These are phyloP conservation scores for Purpureocillium takamizusanense DNA, from an alignment of 2,329 filamentous ascomycete genomes.

Conservation along the genomic window DNA sequence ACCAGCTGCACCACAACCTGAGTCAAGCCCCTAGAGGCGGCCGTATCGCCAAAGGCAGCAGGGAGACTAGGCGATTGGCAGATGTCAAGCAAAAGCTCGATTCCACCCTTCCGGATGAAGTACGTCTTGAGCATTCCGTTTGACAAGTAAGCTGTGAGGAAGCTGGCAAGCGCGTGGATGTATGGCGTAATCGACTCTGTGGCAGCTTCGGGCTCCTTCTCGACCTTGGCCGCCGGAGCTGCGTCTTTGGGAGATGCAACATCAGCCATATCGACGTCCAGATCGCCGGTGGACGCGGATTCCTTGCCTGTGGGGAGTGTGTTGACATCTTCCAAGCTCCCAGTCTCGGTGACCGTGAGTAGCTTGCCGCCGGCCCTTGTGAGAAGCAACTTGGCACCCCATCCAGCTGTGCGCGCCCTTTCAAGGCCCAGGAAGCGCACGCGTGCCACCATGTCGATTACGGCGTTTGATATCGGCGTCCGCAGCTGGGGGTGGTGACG, in stretches of 20 bases:
- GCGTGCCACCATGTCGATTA: slow-evolving; percentile 79
- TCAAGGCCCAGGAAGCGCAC: slow-evolving; percentile 65
- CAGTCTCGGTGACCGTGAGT: slow-evolving; percentile 42
- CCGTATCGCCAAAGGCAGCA: slow-evolving; percentile 47
- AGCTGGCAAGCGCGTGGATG: slow-evolving; percentile 66
- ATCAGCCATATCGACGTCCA: slow-evolving; percentile 61
- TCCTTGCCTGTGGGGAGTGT: slow-evolving; percentile 29
- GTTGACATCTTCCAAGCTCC: slow-evolving; percentile 16
- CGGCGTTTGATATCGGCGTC: slow-evolving; percentile 70
- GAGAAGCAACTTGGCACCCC: slow-evolving; percentile 72
- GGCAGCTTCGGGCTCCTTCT: slow-evolving; percentile 12
- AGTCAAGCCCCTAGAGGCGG: slow-evolving; percentile 60
- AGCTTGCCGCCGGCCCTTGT: slow-evolving; percentile 48
- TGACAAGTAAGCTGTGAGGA: slow-evolving; percentile 64
- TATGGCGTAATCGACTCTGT: slow-evolving; percentile 51
- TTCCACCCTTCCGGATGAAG: slow-evolving; percentile 71
- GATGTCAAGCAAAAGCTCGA: slow-evolving; percentile 77
- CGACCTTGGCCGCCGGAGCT: slow-evolving; percentile 7
- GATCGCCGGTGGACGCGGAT: slow-evolving; percentile 23
- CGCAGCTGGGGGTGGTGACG: slow-evolving; percentile 85
- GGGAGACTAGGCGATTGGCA: slow-evolving; percentile 74
- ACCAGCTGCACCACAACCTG: slow-evolving; percentile 69
- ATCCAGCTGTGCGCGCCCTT: slow-evolving; percentile 58
- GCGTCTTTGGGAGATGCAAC: slow-evolving; percentile 17
- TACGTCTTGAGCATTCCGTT: slow-evolving; percentile 63